A percentile compares a stretch with the other conserved stretches of the same genome.
Evolutionary conservation across 495 filamentous ascomycete genomes (phyloP).

Genomic region (Aspergillus carlsbadensis): DNA sequence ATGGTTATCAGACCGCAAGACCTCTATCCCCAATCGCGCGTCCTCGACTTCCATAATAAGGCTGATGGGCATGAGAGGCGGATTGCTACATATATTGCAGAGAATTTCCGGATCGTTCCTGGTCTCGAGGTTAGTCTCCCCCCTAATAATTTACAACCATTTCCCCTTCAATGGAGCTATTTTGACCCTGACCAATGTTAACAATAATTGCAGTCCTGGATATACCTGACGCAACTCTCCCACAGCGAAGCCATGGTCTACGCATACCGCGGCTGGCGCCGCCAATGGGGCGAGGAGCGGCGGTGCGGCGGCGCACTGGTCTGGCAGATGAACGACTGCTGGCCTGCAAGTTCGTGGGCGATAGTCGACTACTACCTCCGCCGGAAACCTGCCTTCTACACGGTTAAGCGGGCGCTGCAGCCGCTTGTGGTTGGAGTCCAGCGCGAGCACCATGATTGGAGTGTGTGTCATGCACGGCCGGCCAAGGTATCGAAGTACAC

Average conservation of each 20-base stretch:
- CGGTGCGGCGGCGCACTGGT: constrained; percentile 85
- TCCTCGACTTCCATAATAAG: constrained; percentile 95
- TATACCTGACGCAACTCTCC: constrained; percentile 88
- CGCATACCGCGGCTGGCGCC: constrained; percentile 86
- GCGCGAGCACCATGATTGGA: constrained; percentile 63
- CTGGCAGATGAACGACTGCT: constrained; percentile 98
- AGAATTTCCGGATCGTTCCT: constrained; percentile 70
- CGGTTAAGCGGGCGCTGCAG: constrained; percentile 76
- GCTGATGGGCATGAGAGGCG: constrained; percentile 85
- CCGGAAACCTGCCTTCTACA: constrained; percentile 84
- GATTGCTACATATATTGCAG: constrained; percentile 83
- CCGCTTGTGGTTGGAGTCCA: constrained; percentile 75
- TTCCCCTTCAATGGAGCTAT: too few relatives aligned
- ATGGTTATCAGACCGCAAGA: constrained; percentile 74
- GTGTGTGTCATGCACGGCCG: constrained; percentile 58
- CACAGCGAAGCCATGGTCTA: constrained; percentile 86
- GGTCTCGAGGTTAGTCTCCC: constrained; percentile 46
- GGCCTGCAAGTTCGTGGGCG: constrained; percentile 85
- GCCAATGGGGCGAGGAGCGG: constrained; percentile 79
- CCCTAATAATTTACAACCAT: too few relatives aligned
- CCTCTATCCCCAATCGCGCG: constrained; percentile 78
- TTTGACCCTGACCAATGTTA: too few relatives aligned
- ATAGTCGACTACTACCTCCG: constrained; percentile 85
- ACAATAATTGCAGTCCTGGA: constrained; percentile 22
- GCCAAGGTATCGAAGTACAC: constrained; percentile 59